Evolutionary conservation across 2,329 filamentous ascomycete species (phyloP).

Genomic region (Penicillium sp.): DNA sequence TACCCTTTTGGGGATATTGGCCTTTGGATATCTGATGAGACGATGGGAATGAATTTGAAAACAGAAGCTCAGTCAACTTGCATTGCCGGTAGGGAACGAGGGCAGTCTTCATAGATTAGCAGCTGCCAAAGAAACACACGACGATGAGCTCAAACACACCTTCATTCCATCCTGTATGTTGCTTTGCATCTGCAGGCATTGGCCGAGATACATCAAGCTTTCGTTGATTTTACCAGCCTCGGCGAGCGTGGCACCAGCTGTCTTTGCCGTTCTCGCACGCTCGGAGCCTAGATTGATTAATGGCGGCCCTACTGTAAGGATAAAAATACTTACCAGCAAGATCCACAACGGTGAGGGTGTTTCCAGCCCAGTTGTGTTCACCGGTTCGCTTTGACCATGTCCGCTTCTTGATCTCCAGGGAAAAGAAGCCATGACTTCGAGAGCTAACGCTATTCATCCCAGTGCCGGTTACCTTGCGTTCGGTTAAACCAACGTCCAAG

Average conservation of each 20-base stretch:
- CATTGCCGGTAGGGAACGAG: slow-evolving; percentile 78
- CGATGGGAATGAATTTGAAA: slow-evolving; percentile 82
- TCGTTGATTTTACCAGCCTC: slow-evolving; percentile 99
- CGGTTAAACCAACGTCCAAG: slow-evolving; percentile 81
- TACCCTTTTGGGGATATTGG: slow-evolving; percentile 75
- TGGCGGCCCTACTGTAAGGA: neutral
- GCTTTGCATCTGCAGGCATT: slow-evolving; percentile 93
- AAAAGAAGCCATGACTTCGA: slow-evolving; percentile 93
- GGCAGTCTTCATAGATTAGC: slow-evolving; percentile 54
- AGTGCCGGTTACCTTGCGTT: slow-evolving; percentile 83
- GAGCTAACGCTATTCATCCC: slow-evolving; percentile 91
- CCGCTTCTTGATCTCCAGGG: slow-evolving; percentile 88
- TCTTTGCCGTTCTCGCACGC: slow-evolving; percentile 88
- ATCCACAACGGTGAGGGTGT: slow-evolving; percentile 82
- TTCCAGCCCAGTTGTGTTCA: slow-evolving; percentile 67
- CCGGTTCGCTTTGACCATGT: slow-evolving; percentile 48
- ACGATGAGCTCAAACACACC: slow-evolving; percentile 47
- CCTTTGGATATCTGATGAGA: slow-evolving; percentile 48
- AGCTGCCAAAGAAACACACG: neutral
- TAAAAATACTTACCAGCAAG: slow-evolving; percentile 62
- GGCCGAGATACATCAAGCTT: slow-evolving; percentile 95
- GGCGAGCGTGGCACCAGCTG: slow-evolving; percentile 82
- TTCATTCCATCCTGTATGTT: slow-evolving; percentile 71
- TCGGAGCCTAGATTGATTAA: slow-evolving; percentile 62
- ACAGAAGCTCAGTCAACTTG: slow-evolving; percentile 79